Conservation (phyloP, 23 red algal genomes). For the Cyanidiococcus yangmingshanensis region DNA sequence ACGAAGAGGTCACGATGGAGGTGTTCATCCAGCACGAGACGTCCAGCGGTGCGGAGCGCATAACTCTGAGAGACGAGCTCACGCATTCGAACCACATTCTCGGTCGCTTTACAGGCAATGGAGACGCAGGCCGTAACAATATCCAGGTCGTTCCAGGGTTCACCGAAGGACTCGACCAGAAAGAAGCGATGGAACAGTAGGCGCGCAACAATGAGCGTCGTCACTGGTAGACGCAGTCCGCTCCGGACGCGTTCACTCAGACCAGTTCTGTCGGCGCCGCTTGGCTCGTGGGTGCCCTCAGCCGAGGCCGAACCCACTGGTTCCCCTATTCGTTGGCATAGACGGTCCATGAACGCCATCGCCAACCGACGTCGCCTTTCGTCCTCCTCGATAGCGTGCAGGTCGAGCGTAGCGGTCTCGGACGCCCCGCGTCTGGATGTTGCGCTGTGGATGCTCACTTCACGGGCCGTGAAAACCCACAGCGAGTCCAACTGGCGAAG, state of each 20-base stretch:
- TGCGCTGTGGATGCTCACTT: background rate
- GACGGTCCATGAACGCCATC: constrained; percentile 20
- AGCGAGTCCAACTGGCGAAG: background rate
- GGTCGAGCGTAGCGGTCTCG: background rate
- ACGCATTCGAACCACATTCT: constrained; percentile 18
- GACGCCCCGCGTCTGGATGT: background rate
- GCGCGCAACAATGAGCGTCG: constrained; percentile 9
- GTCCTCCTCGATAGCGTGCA: background rate
- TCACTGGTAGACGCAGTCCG: background rate
- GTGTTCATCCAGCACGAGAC: background rate
- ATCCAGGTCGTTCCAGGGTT: background rate
- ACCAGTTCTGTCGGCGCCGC: background rate
- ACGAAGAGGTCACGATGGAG: constrained; percentile 1
- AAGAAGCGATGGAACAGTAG: constrained; percentile 15
- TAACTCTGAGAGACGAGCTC: constrained; percentile 4
- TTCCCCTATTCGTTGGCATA: constrained; percentile 6
- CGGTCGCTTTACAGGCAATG: constrained; percentile 13
- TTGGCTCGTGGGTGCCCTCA: background rate
- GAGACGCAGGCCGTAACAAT: constrained; percentile 1
- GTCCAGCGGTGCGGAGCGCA: background rate
- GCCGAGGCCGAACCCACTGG: background rate
- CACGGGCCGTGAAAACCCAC: background rate
- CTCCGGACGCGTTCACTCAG: background rate
- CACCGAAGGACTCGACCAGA: constrained; percentile 5
- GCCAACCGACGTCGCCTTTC: background rate